Base-by-base conservation (phyloP, 345 rosid species). In the Brassica incana region DNA sequence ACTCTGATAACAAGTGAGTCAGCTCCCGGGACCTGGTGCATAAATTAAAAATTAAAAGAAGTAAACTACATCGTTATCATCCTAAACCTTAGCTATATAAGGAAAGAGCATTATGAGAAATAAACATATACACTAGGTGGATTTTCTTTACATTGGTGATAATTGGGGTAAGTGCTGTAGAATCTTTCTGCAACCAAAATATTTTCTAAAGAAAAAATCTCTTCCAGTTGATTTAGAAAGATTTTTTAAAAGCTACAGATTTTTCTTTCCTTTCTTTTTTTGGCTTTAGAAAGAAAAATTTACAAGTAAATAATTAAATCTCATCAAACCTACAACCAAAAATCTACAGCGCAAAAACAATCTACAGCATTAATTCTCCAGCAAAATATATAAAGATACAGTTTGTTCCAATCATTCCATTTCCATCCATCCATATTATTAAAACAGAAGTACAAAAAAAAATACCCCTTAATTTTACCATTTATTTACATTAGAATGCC, bases 1-100 rank as follows among this genome's bases (percentile, higher is more conserved):
- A 95, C 99, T 84, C 99, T 87, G 70, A 95, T 73, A 62, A 90
- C 97, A 81, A 95, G 97, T 30, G 99, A 80, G 77, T 95, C 99
- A 8, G 97, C 99, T 78, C 99, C 98, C 25, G 89, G 95, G 77
- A 95, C 88, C 99, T 95, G 85, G 74, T 76, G 81, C 63, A 61
- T 71, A 35, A 75, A 80, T 77, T 29, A 29, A 71, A 35, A 75
- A 80, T 77, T 29, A 29, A 71, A 33, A 71, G 63, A 67, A 38
- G 36, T 72, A 30, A 78, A 67, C 74, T 43, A 58, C 63, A 43
- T 36, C 3, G 29, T 29, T 64, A 62, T 64, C 67, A 36, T 48
- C 43, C 71, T 54, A 59, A 32, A 58, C 58, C 62, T 33, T 27
- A 69, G 50, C 63, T 59, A 15, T 35, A 23, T 16, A 16, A 20